phyloP scores from a whole-genome alignment of 805 yeast species.

The Metschnikowia corniflorae region DNA sequence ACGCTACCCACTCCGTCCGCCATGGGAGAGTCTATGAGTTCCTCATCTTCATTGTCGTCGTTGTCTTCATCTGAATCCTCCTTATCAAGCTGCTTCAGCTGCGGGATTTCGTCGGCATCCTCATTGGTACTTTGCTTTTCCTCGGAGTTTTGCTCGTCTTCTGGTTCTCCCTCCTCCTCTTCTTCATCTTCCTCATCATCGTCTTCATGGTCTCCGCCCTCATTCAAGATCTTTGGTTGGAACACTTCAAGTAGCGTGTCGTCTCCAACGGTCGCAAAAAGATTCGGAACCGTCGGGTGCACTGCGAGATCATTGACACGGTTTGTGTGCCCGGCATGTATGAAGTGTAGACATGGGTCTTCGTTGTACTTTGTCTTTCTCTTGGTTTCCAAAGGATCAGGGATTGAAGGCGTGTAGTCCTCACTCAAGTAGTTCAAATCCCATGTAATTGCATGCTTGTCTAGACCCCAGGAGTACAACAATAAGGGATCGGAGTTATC shows the following conservation, averaged over 20 bases:
- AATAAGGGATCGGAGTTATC: conserved; percentile 46
- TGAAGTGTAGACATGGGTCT: conserved; percentile 73
- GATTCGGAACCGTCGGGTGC: conserved; percentile 57
- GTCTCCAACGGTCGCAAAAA: conserved; percentile 67
- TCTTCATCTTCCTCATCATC: conserved; percentile 21
- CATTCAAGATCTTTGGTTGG: conserved; percentile 51
- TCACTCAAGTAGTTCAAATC: conserved; percentile 59
- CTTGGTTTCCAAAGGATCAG: conserved; percentile 36
- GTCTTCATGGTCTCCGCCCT: conserved; percentile 21
- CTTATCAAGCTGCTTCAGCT: too few species aligned
- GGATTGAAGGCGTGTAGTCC: conserved; percentile 41
- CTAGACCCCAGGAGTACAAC: conserved; percentile 58
- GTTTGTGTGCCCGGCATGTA: conserved; percentile 86
- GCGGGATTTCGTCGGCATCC: conserved; percentile 1
- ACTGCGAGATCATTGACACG: conserved; percentile 64
- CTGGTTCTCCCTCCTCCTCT: conserved; percentile 6
- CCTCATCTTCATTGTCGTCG: conserved; percentile 8
- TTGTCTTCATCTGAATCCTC: background rate
- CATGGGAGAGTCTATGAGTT: conserved; percentile 1
- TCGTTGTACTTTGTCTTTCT: conserved; percentile 50
- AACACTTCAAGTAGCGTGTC: conserved; percentile 75
- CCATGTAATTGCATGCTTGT: conserved; percentile 73
- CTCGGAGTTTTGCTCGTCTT: conserved; percentile 3
- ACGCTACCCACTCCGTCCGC: too few species aligned
- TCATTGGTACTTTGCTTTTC: conserved; percentile 1